A percentile compares a stretch with the other conserved stretches of the same genome.
Conservation (phyloP, 257 asterid genomes). For the Sherardia arvensis region DNA sequence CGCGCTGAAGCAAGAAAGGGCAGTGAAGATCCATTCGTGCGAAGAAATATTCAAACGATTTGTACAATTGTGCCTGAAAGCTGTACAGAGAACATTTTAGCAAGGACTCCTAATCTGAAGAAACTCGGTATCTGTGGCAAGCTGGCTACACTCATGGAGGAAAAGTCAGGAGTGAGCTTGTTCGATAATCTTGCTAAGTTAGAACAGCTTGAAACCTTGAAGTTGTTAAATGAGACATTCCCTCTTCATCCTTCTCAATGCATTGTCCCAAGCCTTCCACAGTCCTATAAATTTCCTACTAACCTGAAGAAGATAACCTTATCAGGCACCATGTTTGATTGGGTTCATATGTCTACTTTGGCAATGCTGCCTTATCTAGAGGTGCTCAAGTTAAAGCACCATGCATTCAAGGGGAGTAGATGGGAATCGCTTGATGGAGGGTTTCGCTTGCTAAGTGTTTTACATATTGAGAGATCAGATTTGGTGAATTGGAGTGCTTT, state of each 20-base stretch:
- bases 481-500: slow-evolving; percentile 34
- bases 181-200: slow-evolving; percentile 30
- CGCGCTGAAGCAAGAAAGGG: slow-evolving; percentile 26
- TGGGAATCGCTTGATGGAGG: slow-evolving; percentile 38
- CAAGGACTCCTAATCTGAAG: slow-evolving; percentile 29
- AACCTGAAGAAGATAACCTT: slow-evolving; percentile 37
- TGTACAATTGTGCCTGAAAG: slow-evolving; percentile 27
- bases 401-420: slow-evolving; percentile 29
- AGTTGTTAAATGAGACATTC: slow-evolving; percentile 29
- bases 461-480: slow-evolving; percentile 31
- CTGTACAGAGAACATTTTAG: slow-evolving; percentile 32
- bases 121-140: slow-evolving; percentile 32
- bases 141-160: slow-evolving; percentile 16
- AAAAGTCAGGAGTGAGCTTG: slow-evolving; percentile 1
- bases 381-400: slow-evolving; percentile 32
- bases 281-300: slow-evolving; percentile 31
- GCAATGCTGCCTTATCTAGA: slow-evolving; percentile 33
- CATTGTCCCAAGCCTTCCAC: slow-evolving; percentile 23
- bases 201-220: slow-evolving; percentile 28
- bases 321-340: slow-evolving; percentile 27
- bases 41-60: slow-evolving; percentile 29
- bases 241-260: slow-evolving; percentile 25
- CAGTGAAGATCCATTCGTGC: slow-evolving; percentile 28
- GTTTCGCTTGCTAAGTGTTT: slow-evolving; percentile 27
- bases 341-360: slow-evolving; percentile 29